Evolutionary conservation across 179 eudicot species (phyloP), one percentile per base, ranked within the genome.

Genomic region (Silene vulgaris): DNA sequence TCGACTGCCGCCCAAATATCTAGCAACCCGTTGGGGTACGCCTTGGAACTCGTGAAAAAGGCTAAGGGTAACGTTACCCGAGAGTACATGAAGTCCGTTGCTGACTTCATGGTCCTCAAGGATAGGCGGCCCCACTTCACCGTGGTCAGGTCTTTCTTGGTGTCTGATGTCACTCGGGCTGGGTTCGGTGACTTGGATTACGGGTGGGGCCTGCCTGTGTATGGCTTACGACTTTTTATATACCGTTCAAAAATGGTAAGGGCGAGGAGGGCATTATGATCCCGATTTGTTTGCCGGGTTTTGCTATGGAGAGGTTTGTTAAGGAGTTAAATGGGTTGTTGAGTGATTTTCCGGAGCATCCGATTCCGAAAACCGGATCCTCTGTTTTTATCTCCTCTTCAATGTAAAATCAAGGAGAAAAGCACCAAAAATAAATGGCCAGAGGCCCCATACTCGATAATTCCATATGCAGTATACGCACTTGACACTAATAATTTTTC

Each of bases 201-300:
- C 13, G 90, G 90, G 35, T 87, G 90, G 90, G 92, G 90, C 0
- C 79, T 64, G 19, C 76, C 92, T 2, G 80, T 54, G 1, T 85
- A 78, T 73, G 82, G 7, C 35, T 79, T 11, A 66, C 32, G 6
- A 82, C 77, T 35, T 72, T 73, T 60, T 82, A 57, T 62, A 56
- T 43, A 16, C 64, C 81, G 8, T 77, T 40, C 12, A 77, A 72
- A 37, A 80, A 82, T 64, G 28, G 23, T 7, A 65, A 74, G 4
- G 85, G 83, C 1, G 82, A 71, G 65, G 4, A 57, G 0, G 87
- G 86, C 5, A 76, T 81, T 65, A 20, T 85, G 50, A 69, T 82
- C 17, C 87, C 86, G 1, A 21, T 87, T 4, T 78, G 77, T 64
- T 80, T 85, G 59, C 84, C 85, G 1, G 52, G 52, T 4, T n/a